Evolutionary conservation across 75 land plant species (phyloP), one percentile per base, ranked within the genome.

Genomic region (Sequoiadendron giganteum): DNA sequence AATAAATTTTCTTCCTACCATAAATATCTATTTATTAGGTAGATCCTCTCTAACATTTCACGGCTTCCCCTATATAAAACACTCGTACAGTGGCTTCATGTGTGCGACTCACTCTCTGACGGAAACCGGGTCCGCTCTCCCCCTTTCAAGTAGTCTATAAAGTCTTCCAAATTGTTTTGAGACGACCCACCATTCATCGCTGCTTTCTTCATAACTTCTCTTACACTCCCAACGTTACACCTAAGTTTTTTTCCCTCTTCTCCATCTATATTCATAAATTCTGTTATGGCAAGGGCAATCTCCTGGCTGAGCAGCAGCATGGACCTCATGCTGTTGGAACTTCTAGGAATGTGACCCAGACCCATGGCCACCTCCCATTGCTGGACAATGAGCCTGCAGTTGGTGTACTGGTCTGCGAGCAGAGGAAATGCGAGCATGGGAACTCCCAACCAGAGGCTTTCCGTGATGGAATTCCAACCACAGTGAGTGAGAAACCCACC

Each of bases 361-460:
- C 85, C 70, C 15, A 88, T 85, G n/a, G 93, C 95, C 32, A 94
- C 83, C 86, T 75, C 86, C 93, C 90, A 92, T 78, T 91, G 90
- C 47, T 90, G 86, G 11, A 92, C 93, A n/a, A 94, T 87, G 34
- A 94, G 83, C 88, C 91, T 91, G 58, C 90, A n/a, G 85, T 92
- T 91, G 25, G 90, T 88, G 73, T 88, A 88, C 78, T 94, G 95
- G 78, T 94, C 93, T 18, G 90, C 87, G 19, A 52, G 55, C 15
- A 52, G 16, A 13, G 55, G 55, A 14, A 52, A 14, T 52, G 55
- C 55, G 2, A 52, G 55, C 55, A 52, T 52, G 15, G 55, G 55
- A 52, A 52, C 55, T 52, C 55, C 55, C 55, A 52, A 52, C 55
- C 55, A 52, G 55, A 52, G 55, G 55, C 55, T 52, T 52, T 52